A percentile compares a stretch with the other conserved stretches of the same genome.
These are phyloP conservation scores for Eimeria maxima DNA, from an alignment of 169 alveolate genomes.

Conservation along the genomic window DNA sequence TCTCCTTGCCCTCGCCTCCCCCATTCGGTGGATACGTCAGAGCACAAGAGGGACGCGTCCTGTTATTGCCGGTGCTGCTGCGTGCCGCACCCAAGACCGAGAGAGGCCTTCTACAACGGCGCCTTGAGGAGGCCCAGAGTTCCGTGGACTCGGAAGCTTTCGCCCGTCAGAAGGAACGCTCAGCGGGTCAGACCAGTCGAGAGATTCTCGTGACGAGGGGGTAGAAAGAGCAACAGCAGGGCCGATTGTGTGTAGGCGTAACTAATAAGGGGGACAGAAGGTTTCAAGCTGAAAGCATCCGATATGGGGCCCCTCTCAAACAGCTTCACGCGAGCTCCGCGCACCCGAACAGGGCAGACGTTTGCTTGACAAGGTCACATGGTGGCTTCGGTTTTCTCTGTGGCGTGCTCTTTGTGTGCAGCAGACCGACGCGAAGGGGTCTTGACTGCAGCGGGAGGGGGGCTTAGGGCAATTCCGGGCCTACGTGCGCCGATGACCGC, in stretches of 20 bases:
- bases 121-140: slow-evolving; percentile 57
- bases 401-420: background rate
- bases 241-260: background rate
- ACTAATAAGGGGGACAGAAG: background rate
- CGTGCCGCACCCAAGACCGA: slow-evolving; percentile 66
- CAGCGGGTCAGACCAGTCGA: background rate
- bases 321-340: background rate
- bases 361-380: too few relatives aligned
- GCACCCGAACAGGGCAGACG: background rate
- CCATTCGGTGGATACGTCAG: slow-evolving; percentile 50
- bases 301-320: background rate
- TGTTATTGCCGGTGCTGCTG: slow-evolving; percentile 75
- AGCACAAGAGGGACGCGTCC: slow-evolving; percentile 53
- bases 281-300: background rate
- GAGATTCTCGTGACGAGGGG: background rate
- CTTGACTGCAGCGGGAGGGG: background rate
- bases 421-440: slow-evolving; percentile 24
- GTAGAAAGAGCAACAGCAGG: background rate
- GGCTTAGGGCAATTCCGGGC: background rate
- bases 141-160: background rate
- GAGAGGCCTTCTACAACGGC: slow-evolving; percentile 59
- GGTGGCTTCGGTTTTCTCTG: background rate
- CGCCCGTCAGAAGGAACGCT: background rate
- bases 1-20: slow-evolving; percentile 77
- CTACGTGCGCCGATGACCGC: slow-evolving; percentile 44